Evolutionary conservation across 2,329 filamentous ascomycete genomes (phyloP), one percentile per base, ranked within the genome.

Genomic region (Lecanicillium sp.): DNA sequence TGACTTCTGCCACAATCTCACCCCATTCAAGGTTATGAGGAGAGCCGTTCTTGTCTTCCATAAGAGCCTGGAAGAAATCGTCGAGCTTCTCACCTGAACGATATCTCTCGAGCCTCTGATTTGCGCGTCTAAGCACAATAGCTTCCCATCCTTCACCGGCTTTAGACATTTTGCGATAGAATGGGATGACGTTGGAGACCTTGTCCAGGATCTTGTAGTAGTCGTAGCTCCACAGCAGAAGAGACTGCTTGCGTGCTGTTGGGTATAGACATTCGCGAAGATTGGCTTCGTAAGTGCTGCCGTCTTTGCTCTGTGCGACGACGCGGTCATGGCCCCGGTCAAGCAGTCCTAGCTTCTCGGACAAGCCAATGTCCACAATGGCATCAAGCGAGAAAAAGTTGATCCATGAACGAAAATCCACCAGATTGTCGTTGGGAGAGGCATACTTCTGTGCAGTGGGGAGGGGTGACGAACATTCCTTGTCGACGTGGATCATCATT

Each of bases 341-440:
- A 3, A 77, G 59, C 44, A 74, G 69, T 1, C 69, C 66, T 2
- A 76, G 60, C n/a, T 58, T 61, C 37, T 72, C 64, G 1, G 60
- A 66, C 0, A 76, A 57, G 2, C 71, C 72, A 49, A 77, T 77
- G 38, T 76, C 69, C 13, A 68, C 70, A 36, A 77, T 75, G 3
- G 70, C 72, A 41, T 77, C 72, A 12, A 76, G 57, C 0, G 69
- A 71, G 51, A 77, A 76, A 56, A 71, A 72, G 52, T 74, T 77
- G 17, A 64, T 61, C 65, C 65, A 77, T 5, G 58, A 56, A 4
- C 71, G 65, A 39, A 68, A 70, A 46, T 77, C 68, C 14, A 77
- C 57, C 0, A 58, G 69, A 14, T 71, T 39, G 34, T 72, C 68
- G 19, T 56, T 49, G 1, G 57, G 43, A 4, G 49, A 45, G 0